Conservation (phyloP, 1,139 yeast genomes). For the Hyphopichia fennica region DNA sequence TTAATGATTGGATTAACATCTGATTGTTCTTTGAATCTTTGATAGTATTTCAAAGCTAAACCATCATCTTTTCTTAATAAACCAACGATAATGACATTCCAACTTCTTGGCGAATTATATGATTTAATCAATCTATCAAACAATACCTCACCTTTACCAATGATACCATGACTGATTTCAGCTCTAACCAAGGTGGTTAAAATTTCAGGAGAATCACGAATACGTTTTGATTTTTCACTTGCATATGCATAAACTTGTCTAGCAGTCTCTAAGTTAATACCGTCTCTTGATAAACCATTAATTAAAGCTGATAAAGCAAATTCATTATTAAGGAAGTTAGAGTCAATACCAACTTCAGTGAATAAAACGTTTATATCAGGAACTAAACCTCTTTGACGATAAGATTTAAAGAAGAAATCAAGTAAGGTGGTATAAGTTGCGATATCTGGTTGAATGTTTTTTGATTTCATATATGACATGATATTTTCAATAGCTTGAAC, state of each 20-base stretch:
- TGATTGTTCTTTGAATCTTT: constrained; percentile 23
- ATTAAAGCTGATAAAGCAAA: constrained; percentile 56
- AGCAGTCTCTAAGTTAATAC: constrained; percentile 52
- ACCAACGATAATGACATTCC: constrained; percentile 62
- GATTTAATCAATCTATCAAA: constrained; percentile 44
- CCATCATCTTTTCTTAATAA: constrained; percentile 35
- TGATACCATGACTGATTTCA: constrained; percentile 53
- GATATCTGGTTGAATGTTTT: constrained; percentile 56
- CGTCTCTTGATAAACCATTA: constrained; percentile 53
- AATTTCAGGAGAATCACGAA: constrained; percentile 34
- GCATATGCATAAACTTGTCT: constrained; percentile 45
- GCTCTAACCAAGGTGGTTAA: constrained; percentile 60
- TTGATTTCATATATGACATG: constrained; percentile 34
- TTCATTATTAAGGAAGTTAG: constrained; percentile 45
- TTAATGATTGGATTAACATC: constrained; percentile 17
- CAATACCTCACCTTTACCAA: constrained; percentile 46
- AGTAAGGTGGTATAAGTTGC: constrained; percentile 67
- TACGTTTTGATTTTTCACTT: constrained; percentile 31
- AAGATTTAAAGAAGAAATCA: constrained; percentile 53
- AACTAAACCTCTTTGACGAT: constrained; percentile 43
- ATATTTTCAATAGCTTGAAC: constrained; percentile 41
- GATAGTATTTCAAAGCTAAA: constrained; percentile 43
- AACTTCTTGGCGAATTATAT: constrained; percentile 42
- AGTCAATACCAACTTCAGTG: constrained; percentile 38
- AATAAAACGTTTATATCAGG: constrained; percentile 46